Percentiles rank a stretch among this genome's conserved stretches.
phyloP scores from a whole-genome alignment of 768 basidiomycete species.

The Agrocybe chaxingu region DNA sequence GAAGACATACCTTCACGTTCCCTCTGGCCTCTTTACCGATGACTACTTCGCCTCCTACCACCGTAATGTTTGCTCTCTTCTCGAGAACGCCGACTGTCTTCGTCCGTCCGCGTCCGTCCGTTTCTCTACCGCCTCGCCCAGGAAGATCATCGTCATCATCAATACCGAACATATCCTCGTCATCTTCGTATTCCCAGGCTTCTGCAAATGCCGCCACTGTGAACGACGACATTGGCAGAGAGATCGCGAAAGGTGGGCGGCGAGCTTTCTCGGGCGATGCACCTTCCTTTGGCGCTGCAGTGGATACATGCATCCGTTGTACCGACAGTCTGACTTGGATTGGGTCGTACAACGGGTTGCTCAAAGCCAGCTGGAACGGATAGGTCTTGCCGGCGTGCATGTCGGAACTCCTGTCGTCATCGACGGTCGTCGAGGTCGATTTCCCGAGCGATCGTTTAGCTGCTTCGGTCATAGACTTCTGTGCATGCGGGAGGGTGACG shows the following conservation, averaged over 20 bases:
- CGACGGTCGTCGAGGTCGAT: constrained; percentile 33
- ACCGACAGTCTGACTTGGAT: constrained; percentile 89
- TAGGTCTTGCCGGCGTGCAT: constrained; percentile 81
- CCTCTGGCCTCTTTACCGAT: constrained; percentile 79
- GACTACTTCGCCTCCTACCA: constrained; percentile 86
- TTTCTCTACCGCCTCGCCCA: constrained; percentile 37
- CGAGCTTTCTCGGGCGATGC: constrained; percentile 52
- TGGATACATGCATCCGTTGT: constrained; percentile 58
- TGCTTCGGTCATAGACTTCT: constrained; percentile 38
- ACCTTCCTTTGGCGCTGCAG: constrained; percentile 31
- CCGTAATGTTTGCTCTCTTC: constrained; percentile 83
- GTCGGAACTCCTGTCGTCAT: constrained; percentile 36
- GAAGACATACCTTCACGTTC: constrained; percentile 60
- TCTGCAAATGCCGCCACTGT: constrained; percentile 89
- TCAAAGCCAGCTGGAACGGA: constrained; percentile 85
- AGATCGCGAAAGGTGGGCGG: constrained; percentile 75
- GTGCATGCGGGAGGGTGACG: constrained; percentile 61
- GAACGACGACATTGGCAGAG: constrained; percentile 76
- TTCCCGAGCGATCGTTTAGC: constrained; percentile 40
- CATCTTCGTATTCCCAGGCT: constrained; percentile 98
- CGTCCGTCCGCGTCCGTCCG: constrained; percentile 43
- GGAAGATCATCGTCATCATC: constrained; percentile 51
- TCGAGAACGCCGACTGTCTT: constrained; percentile 82
- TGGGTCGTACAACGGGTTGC: constrained; percentile 94
- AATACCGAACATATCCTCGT: constrained; percentile 81